phyloP scores from a whole-genome alignment of 768 basidiomycete species.

The Pleurotus citrinopileatus region DNA sequence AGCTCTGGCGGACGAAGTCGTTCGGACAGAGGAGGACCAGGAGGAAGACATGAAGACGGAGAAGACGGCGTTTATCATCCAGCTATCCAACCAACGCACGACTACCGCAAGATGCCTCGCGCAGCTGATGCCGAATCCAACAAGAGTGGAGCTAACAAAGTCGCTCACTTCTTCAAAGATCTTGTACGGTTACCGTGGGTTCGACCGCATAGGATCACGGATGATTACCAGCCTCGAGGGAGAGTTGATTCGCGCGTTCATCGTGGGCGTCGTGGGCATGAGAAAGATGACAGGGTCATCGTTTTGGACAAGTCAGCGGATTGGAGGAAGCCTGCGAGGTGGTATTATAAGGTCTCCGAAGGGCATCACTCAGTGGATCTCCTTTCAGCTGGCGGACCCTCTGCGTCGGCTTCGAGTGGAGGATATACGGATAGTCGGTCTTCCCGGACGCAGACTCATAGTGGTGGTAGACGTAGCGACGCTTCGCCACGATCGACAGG shows the following conservation, averaged over 20 bases:
- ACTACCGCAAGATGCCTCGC: conserved; percentile 4
- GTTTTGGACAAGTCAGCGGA: neutral
- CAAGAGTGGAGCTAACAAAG: neutral
- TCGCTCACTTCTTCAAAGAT: conserved; percentile 2
- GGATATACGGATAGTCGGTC: neutral
- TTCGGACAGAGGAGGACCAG: too few species aligned
- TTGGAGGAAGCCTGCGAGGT: neutral
- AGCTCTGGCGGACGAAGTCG: neutral
- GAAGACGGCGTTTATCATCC: neutral
- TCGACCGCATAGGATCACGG: neutral
- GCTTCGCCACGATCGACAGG: neutral
- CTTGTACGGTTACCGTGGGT: neutral
- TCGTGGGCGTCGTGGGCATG: neutral
- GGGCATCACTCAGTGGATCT: conserved; percentile 1
- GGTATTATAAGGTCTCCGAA: conserved; percentile 1
- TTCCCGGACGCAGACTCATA: neutral
- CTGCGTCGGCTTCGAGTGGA: neutral
- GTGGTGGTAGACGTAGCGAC: neutral
- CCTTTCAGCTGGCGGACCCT: neutral
- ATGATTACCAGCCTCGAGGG: neutral
- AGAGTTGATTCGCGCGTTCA: neutral
- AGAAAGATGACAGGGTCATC: neutral
- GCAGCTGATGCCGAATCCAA: neutral
- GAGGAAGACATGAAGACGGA: neutral
- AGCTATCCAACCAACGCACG: neutral